A percentile compares a stretch with the other conserved stretches of the same genome.
phyloP scores from a whole-genome alignment of 306 rosid species.

The Castanea sativa region DNA sequence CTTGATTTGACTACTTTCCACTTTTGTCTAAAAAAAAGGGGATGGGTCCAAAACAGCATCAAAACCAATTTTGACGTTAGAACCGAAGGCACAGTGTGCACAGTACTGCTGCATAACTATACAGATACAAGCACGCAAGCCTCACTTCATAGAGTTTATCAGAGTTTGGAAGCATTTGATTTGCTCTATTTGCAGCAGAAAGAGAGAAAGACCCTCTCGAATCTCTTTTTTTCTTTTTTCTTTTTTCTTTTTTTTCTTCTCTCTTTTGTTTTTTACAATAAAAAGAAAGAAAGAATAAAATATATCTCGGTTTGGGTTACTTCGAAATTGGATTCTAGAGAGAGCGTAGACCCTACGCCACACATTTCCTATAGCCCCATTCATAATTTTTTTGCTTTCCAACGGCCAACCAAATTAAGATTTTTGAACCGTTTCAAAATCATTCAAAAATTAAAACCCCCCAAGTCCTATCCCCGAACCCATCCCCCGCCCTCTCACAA shows the following conservation, averaged over 20 bases:
- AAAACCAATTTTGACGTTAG: conserved; percentile 6
- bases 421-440: conserved; percentile 27
- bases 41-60: conserved; percentile 12
- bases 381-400: conserved; percentile 46
- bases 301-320: too few species aligned
- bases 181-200: too few species aligned
- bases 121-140: neutral
- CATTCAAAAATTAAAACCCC: neutral
- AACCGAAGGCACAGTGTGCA: neutral
- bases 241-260: too few species aligned
- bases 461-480: neutral
- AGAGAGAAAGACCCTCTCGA: too few species aligned
- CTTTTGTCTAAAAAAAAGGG: too few species aligned
- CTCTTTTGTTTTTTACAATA: too few species aligned
- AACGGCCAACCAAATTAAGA: conserved; percentile 35
- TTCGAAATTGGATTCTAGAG: neutral
- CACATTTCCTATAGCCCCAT: neutral
- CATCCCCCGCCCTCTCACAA: neutral
- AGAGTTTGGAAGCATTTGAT: too few species aligned
- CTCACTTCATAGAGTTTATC: conserved; percentile 9
- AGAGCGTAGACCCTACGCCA: conserved; percentile 24
- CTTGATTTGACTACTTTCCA: too few species aligned
- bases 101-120: neutral
- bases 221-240: too few species aligned
- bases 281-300: too few species aligned